These are phyloP conservation scores for Trematosphaeria pertusa DNA, from an alignment of 2,329 filamentous ascomycete genomes.

Conservation along the genomic window DNA sequence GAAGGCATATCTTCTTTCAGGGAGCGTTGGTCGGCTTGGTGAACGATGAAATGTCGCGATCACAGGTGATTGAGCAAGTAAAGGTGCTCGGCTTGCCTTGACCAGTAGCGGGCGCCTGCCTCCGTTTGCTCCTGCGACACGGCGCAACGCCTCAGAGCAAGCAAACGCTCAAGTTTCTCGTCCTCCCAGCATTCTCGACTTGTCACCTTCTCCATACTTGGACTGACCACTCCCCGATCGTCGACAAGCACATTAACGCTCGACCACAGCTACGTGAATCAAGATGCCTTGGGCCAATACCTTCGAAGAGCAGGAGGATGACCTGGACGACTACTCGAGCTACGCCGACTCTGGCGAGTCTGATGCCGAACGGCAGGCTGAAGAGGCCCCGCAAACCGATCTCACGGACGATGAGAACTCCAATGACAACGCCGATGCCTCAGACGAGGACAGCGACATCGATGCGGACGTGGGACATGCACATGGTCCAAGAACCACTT, in stretches of 20 bases:
- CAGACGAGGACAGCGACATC: slow-evolving; percentile 30
- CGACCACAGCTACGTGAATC: background rate
- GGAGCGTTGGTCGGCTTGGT: too few species aligned
- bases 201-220: background rate
- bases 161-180: too few species aligned
- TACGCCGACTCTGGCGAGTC: slow-evolving; percentile 11
- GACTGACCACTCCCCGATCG: background rate
- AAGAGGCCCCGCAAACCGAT: background rate
- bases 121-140: slow-evolving; percentile 10
- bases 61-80: background rate
- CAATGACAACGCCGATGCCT: slow-evolving; percentile 4
- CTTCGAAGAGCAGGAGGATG: slow-evolving; percentile 28
- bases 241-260: too few species aligned
- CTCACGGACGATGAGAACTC: background rate
- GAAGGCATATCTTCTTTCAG: too few species aligned
- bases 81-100: background rate
- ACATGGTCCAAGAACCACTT: slow-evolving; percentile 33
- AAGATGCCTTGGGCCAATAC: slow-evolving; percentile 27
- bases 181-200: background rate
- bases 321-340: slow-evolving; percentile 19
- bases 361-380: background rate
- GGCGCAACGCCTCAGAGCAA: background rate
- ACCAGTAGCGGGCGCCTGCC: background rate
- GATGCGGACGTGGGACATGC: slow-evolving; percentile 29
- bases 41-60: background rate